Percentiles rank a stretch among this genome's conserved stretches.
These are phyloP conservation scores for Trichoderma gamsii DNA, from an alignment of 495 filamentous ascomycete species.

Conservation along the genomic window DNA sequence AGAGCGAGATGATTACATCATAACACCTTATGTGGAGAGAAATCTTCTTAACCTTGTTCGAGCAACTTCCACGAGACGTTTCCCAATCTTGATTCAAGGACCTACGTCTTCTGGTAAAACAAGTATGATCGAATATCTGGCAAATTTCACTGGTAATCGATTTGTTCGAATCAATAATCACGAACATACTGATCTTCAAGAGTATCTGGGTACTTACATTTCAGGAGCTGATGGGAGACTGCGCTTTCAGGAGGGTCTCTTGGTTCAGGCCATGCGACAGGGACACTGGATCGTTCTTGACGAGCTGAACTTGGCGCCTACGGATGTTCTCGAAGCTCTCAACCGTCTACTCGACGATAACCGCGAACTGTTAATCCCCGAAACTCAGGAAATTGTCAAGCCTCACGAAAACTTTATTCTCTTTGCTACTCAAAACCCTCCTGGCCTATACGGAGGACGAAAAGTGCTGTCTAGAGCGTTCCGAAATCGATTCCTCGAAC, in stretches of 20 bases:
- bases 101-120: slow-evolving; percentile 97
- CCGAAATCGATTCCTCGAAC: slow-evolving; percentile 90
- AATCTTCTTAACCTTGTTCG: slow-evolving; percentile 91
- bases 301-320: slow-evolving; percentile 92
- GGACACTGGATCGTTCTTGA: slow-evolving; percentile 98
- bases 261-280: slow-evolving; percentile 85
- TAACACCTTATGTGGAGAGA: slow-evolving; percentile 88
- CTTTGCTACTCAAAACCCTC: slow-evolving; percentile 98
- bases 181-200: slow-evolving; percentile 96
- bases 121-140: slow-evolving; percentile 97
- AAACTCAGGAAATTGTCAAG: slow-evolving; percentile 88
- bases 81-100: slow-evolving; percentile 93
- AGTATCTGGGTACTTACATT: slow-evolving; percentile 92
- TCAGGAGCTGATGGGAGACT: slow-evolving; percentile 79
- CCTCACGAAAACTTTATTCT: slow-evolving; percentile 95
- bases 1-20: slow-evolving; percentile 83
- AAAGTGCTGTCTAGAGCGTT: slow-evolving; percentile 92
- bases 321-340: slow-evolving; percentile 90
- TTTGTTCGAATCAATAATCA: slow-evolving; percentile 99
- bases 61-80: slow-evolving; percentile 83
- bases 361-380: slow-evolving; percentile 91
- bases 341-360: slow-evolving; percentile 97
- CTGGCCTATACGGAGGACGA: slow-evolving; percentile 89
- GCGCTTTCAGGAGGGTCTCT: slow-evolving; percentile 85
- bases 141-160: slow-evolving; percentile 89